A percentile compares a stretch with the other conserved stretches of the same genome.
Conservation (phyloP, 2,329 filamentous ascomycete species). For the Claviceps arundinis region DNA sequence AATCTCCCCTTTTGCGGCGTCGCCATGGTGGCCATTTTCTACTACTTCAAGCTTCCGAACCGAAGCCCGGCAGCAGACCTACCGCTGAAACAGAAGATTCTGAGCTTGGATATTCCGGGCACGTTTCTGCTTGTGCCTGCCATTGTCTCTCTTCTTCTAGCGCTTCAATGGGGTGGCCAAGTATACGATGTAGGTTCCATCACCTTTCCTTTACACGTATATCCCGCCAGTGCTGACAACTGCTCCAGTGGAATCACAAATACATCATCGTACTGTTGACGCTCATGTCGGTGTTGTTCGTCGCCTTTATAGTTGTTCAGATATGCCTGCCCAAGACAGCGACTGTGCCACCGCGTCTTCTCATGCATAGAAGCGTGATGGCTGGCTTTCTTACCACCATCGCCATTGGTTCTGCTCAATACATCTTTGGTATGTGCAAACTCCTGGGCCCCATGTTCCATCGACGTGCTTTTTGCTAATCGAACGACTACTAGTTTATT, state of each 20-base stretch:
- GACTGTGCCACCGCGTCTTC: constrained; percentile 25
- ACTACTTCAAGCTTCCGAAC: constrained; percentile 21
- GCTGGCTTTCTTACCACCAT: constrained; percentile 16
- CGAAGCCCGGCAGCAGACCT: background rate
- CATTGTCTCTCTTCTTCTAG: constrained; percentile 28
- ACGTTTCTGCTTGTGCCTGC: background rate
- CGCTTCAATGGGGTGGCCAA: constrained; percentile 31
- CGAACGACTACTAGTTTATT: background rate
- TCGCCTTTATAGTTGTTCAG: constrained; percentile 26
- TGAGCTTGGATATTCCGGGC: background rate
- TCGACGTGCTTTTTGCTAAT: too few species aligned
- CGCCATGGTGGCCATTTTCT: constrained; percentile 21
- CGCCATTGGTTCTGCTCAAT: background rate
- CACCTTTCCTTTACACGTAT: constrained; percentile 4
- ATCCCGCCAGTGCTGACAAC: background rate
- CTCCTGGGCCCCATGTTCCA: too few species aligned
- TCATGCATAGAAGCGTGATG: constrained; percentile 25
- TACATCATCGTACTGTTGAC: constrained; percentile 19
- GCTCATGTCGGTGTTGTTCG: constrained; percentile 24
- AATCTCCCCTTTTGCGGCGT: constrained; percentile 24
- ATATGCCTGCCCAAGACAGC: constrained; percentile 21
- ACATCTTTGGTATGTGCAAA: constrained; percentile 13
- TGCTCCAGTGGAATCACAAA: background rate
- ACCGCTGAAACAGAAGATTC: background rate
- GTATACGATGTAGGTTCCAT: constrained; percentile 13